phyloP scores from a whole-genome alignment of 73 alveolate genomes.

The Uronychia setigera region DNA sequence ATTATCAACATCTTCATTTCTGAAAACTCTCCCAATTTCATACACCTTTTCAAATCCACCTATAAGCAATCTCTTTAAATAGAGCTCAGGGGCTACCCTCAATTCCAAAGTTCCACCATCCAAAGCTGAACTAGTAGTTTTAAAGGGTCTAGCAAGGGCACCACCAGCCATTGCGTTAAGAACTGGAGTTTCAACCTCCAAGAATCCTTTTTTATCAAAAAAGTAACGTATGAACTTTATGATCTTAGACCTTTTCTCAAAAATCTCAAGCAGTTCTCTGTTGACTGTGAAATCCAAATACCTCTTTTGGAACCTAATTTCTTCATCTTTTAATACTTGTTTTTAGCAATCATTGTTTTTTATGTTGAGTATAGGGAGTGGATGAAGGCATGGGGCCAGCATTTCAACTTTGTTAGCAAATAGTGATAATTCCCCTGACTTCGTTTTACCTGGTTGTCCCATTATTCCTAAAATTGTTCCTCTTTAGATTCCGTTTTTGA shows the following conservation, averaged over 20 bases:
- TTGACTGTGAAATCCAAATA: constrained; percentile 96
- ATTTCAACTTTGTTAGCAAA: constrained; percentile 73
- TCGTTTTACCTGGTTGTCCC: constrained; percentile 96
- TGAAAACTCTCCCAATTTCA: constrained; percentile 98
- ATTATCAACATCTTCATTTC: constrained; percentile 99
- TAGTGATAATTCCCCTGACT: constrained; percentile 94
- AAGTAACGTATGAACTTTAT: constrained; percentile 89
- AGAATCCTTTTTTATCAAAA: constrained; percentile 91
- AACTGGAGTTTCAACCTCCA: constrained; percentile 99
- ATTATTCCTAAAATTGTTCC: constrained; percentile 97
- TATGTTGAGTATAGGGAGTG: constrained; percentile 87
- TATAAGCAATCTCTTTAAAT: constrained; percentile 95
- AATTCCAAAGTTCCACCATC: constrained; percentile 84
- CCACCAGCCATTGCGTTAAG: constrained; percentile 99
- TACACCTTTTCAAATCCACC: constrained; percentile 99
- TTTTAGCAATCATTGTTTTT: constrained; percentile 51
- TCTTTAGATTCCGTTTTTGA: constrained; percentile 48
- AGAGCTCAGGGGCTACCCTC: constrained; percentile 99
- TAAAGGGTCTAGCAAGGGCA: constrained; percentile 99
- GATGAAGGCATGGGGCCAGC: constrained; percentile 87
- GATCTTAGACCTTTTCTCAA: constrained; percentile 90
- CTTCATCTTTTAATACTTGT: constrained; percentile 96
- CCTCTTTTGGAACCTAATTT: constrained; percentile 93
- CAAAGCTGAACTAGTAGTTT: constrained; percentile 72
- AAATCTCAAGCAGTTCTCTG: constrained; percentile 86